These are phyloP conservation scores for Chlorokybus atmophyticus DNA, from an alignment of 139 green algal genomes.

Conservation along the genomic window DNA sequence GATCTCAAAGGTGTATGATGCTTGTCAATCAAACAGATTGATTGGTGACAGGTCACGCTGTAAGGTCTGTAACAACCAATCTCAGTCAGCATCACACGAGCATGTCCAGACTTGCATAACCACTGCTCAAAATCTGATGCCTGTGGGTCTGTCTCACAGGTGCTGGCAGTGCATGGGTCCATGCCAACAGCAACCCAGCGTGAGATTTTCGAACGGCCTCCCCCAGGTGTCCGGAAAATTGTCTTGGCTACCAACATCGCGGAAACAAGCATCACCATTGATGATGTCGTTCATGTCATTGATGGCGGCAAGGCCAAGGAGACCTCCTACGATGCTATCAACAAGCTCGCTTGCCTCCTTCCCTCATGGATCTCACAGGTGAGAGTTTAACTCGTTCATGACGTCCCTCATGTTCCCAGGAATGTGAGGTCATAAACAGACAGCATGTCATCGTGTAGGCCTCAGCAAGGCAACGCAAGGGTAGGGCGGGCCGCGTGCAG, in stretches of 20 bases:
- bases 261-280: conserved; percentile 90
- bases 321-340: conserved; percentile 19
- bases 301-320: conserved; percentile 37
- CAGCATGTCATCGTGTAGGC: not conserved
- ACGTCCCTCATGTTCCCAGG: too few relatives aligned
- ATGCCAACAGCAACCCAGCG: too few relatives aligned
- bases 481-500: conserved; percentile 60
- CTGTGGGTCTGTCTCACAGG: too few relatives aligned
- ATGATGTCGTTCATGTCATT: conserved; percentile 47
- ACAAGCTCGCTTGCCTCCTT: conserved; percentile 34
- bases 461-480: conserved; percentile 50
- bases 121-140: too few relatives aligned
- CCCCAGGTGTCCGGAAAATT: conserved; percentile 55
- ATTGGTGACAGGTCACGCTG: too few relatives aligned
- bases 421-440: too few relatives aligned
- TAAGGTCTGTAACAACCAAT: too few relatives aligned
- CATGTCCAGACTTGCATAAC: too few relatives aligned
- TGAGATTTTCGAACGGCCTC: conserved; percentile 39
- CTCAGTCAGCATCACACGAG: too few relatives aligned
- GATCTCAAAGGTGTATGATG: too few relatives aligned
- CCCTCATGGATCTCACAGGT: conserved; percentile 36
- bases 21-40: too few relatives aligned
- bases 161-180: too few relatives aligned
- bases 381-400: conserved; percentile 47
- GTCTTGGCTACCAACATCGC: conserved; percentile 96